Evolutionary conservation across 495 filamentous ascomycete species (phyloP).

Genomic region (Trichoderma virens): DNA sequence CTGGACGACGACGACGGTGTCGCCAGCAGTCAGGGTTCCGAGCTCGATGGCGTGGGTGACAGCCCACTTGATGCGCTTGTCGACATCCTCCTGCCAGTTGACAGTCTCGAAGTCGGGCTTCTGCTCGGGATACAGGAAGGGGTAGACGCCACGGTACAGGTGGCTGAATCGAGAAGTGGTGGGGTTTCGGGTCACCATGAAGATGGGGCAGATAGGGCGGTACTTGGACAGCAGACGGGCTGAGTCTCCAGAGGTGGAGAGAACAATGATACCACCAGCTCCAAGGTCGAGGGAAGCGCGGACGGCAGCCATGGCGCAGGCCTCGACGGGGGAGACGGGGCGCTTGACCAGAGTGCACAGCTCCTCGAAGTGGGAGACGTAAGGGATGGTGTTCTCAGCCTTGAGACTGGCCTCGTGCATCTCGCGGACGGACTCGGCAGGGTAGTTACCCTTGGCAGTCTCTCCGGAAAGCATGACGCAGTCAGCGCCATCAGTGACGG

Average conservation of each 20-base stretch:
- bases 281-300: conserved; percentile 91
- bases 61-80: conserved; percentile 93
- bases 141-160: conserved; percentile 95
- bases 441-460: conserved; percentile 96
- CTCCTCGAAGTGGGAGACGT: conserved; percentile 95
- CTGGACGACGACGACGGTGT: conserved; percentile 89
- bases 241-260: conserved; percentile 86
- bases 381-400: conserved; percentile 92
- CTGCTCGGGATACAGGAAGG: conserved; percentile 83
- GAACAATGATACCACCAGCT: conserved; percentile 86
- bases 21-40: conserved; percentile 71
- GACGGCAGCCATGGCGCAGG: conserved; percentile 92
- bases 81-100: conserved; percentile 98
- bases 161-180: conserved; percentile 83
- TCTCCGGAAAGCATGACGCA: conserved; percentile 99
- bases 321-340: conserved; percentile 79
- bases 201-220: conserved; percentile 93
- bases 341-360: conserved; percentile 71
- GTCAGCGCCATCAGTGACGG: conserved; percentile 93
- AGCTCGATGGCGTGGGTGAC: conserved; percentile 76
- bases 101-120: conserved; percentile 87
- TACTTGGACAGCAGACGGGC: conserved; percentile 96
- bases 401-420: conserved; percentile 96
- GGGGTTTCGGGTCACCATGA: conserved; percentile 91
- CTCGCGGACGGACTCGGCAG: conserved; percentile 84